Evolutionary conservation across 805 yeast genomes (phyloP), one percentile per base, ranked within the genome.

Genomic region (Candida wancherniae): DNA sequence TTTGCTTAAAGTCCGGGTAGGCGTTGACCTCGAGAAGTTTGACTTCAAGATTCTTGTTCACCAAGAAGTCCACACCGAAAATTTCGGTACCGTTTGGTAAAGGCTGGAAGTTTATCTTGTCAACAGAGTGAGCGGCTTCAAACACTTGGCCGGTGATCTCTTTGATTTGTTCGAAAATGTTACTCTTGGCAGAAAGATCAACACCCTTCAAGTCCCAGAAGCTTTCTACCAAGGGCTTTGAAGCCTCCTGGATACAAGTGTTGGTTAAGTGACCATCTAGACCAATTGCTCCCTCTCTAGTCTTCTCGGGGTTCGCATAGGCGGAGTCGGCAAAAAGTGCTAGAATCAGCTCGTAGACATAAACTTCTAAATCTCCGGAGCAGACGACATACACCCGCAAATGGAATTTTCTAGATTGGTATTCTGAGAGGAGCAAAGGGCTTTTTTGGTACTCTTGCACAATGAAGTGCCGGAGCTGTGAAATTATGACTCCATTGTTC

Each of bases 1-100:
- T 92, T 58, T 92, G 98, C 50, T 86, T 87, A 61, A 92, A 92
- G 53, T 92, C 98, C 1, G 98, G 98, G 51, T 81, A 92, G 10
- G 97, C 80, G 50, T 92, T 92, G 26, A 87, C 84, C 55, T 92
- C 97, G 24, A 90, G 59, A 16, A 92, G 51, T 26, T 66, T 68
- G 3, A 83, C 90, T 9, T 67, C 53, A 14, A 56, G 51, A 18
- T 73, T 62, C 2, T 57, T 61, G 45, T 77, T 79, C 11, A 92
- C 83, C 33, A 92, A 57, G 55, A 87, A 88, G 54, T 92, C 98
- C 10, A 92, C 65, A 1, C 98, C 98, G 52, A 71, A 92, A 5
- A 85, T 69, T 55, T 92, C 98, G 51, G 84, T 73, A 0, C 94
- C 90, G 55, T 86, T 86, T 1, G 62, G 57, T 36, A 88, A 51